phyloP scores from a whole-genome alignment of 2,329 filamentous ascomycete genomes.

The Colletotrichum paranaense region DNA sequence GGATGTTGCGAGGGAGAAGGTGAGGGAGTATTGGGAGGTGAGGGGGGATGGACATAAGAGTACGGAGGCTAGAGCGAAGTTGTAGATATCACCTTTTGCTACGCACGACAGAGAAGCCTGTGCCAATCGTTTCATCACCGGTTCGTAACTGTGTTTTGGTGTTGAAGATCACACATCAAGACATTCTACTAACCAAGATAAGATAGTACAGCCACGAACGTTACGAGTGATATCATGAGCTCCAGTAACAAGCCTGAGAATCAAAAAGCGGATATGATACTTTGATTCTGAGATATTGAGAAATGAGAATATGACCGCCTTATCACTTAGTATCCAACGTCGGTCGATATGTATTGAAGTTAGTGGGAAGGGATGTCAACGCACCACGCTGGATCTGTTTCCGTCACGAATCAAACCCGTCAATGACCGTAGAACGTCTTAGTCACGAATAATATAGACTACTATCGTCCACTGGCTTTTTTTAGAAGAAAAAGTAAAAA shows the following conservation, averaged over 20 bases:
- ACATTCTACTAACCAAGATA: neutral
- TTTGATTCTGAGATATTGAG: neutral
- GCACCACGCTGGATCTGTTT: no score
- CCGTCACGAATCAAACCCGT: no score
- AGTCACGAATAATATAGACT: no score
- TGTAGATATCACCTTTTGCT: constrained; percentile 45
- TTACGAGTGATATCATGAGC: no score
- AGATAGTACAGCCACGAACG: no score
- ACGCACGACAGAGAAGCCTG: neutral
- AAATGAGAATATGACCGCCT: neutral
- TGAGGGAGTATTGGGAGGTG: constrained; percentile 80
- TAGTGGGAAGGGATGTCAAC: no score
- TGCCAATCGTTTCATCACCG: neutral
- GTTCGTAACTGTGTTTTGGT: neutral
- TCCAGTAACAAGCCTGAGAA: neutral
- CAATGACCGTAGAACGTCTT: no score
- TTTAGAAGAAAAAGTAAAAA: no score
- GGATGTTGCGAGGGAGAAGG: constrained; percentile 75
- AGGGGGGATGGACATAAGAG: constrained; percentile 54
- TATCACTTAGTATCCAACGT: no score
- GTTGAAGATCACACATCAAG: neutral
- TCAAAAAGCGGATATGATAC: neutral
- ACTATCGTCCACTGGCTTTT: no score
- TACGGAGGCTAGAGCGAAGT: constrained; percentile 61
- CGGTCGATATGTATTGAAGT: no score